Percentiles rank a stretch among this genome's conserved stretches.
Conservation (phyloP, 768 basidiomycete genomes). For the Erythrobasidium yunnanense region DNA sequence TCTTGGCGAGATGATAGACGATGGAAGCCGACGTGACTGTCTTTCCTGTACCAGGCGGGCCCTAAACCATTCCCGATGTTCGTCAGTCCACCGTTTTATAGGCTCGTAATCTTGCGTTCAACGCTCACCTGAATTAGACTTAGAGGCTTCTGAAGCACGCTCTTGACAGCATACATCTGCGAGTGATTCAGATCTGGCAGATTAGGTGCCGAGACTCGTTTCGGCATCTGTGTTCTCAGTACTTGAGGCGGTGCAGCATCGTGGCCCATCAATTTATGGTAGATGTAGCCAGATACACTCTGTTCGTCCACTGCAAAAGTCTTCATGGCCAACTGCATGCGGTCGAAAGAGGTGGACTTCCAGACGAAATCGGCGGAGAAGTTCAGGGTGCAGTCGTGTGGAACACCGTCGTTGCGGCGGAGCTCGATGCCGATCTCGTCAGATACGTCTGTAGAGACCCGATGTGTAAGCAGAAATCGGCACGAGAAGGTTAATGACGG, state of each 20-base stretch:
- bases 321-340: conserved; percentile 99
- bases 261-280: conserved; percentile 95
- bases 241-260: conserved; percentile 83
- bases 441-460: conserved; percentile 62
- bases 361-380: conserved; percentile 99
- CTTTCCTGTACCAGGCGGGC: conserved; percentile 96
- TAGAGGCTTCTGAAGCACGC: conserved; percentile 92
- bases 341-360: conserved; percentile 98
- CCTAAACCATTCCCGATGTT: no score
- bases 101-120: no score
- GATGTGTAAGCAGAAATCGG: not conserved
- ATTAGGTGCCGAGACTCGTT: conserved; percentile 88
- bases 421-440: conserved; percentile 95
- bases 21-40: conserved; percentile 98
- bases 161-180: conserved; percentile 99
- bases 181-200: conserved; percentile 98
- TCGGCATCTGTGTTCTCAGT: conserved; percentile 70
- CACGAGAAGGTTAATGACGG: not conserved
- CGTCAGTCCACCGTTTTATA: no score
- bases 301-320: conserved; percentile 99
- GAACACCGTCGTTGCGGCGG: conserved; percentile 78
- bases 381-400: conserved; percentile 82
- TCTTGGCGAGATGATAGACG: conserved; percentile 95
- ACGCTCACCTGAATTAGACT: conserved; percentile 70
- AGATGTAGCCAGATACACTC: conserved; percentile 97